Percentiles rank a stretch among this genome's conserved stretches.
Evolutionary conservation across 495 filamentous ascomycete genomes (phyloP).

Genomic region (Thozetella sp.): DNA sequence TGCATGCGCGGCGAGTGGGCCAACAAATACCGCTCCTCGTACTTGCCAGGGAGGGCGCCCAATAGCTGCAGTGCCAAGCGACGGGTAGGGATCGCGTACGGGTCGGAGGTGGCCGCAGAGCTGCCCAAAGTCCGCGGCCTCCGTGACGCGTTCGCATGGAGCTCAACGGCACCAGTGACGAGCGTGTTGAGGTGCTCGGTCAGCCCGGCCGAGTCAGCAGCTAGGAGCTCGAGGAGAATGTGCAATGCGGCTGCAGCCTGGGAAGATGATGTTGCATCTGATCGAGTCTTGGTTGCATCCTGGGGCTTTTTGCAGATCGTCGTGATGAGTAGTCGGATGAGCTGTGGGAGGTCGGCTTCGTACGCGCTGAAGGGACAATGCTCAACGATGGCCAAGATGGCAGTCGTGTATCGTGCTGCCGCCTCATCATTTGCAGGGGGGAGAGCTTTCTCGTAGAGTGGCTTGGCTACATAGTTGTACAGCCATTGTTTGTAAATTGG

Average conservation of each 20-base stretch:
- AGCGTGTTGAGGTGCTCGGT: constrained; percentile 34
- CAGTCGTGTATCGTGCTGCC: constrained; percentile 24
- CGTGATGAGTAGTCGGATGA: constrained; percentile 38
- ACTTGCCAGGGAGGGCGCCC: constrained; percentile 33
- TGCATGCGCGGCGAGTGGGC: constrained; percentile 29
- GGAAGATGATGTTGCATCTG: constrained; percentile 14
- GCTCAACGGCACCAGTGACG: constrained; percentile 25
- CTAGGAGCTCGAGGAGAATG: constrained; percentile 37
- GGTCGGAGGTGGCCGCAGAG: constrained; percentile 1
- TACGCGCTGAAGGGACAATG: constrained; percentile 42
- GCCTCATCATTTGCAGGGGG: constrained; percentile 14
- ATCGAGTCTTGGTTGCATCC: not conserved
- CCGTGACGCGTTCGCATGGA: constrained; percentile 24
- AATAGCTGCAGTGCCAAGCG: constrained; percentile 39
- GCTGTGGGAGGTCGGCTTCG: constrained; percentile 30
- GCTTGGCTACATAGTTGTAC: constrained; percentile 26
- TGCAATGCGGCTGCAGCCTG: constrained; percentile 30
- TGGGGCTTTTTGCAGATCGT: constrained; percentile 18
- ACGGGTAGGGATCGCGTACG: constrained; percentile 17
- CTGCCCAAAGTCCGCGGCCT: constrained; percentile 13
- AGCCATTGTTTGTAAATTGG: constrained; percentile 34
- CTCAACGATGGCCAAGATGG: constrained; percentile 34
- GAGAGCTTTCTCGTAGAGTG: constrained; percentile 21
- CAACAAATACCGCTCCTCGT: constrained; percentile 38
- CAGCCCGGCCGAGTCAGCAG: constrained; percentile 31